These are phyloP conservation scores for Hyaloperonospora arabidopsidis DNA, from an alignment of 352 stramenopile species.

Conservation along the genomic window DNA sequence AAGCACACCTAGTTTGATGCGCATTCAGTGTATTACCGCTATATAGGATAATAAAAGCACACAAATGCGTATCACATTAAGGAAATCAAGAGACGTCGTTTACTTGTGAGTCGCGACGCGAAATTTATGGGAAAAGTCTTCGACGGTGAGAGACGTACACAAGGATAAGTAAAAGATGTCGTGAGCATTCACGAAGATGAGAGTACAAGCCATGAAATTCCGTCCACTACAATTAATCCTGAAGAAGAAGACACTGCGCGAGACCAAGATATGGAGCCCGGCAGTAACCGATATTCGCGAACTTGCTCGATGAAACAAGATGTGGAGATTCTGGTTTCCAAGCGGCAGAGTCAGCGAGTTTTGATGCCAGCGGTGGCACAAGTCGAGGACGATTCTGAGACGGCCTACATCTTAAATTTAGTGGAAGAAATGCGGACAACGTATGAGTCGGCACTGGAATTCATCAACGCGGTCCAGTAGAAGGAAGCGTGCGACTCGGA, in stretches of 20 bases:
- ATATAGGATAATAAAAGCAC: background rate
- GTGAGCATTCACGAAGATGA: background rate
- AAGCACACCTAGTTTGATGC: background rate
- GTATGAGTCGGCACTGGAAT: background rate
- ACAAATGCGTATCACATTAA: background rate
- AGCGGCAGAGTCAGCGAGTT: background rate
- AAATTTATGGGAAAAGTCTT: too few relatives aligned
- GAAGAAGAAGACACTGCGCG: background rate
- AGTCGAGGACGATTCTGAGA: background rate
- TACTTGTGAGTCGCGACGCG: background rate
- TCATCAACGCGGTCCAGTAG: background rate
- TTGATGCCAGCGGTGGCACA: background rate
- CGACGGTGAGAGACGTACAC: background rate
- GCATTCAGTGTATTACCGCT: background rate
- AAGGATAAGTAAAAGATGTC: background rate
- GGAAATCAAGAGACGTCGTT: background rate
- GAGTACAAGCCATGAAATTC: too few relatives aligned
- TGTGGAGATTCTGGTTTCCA: background rate
- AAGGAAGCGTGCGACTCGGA: conserved; percentile 4
- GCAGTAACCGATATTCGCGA: background rate
- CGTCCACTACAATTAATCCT: too few relatives aligned
- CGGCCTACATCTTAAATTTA: background rate
- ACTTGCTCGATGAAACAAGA: background rate
- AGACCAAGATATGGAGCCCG: background rate
- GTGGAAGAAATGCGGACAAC: background rate